A percentile compares a stretch with the other conserved stretches of the same genome.
phyloP scores from a whole-genome alignment of 176 grass and related monocot species.

The Miscanthus lutarioriparius region DNA sequence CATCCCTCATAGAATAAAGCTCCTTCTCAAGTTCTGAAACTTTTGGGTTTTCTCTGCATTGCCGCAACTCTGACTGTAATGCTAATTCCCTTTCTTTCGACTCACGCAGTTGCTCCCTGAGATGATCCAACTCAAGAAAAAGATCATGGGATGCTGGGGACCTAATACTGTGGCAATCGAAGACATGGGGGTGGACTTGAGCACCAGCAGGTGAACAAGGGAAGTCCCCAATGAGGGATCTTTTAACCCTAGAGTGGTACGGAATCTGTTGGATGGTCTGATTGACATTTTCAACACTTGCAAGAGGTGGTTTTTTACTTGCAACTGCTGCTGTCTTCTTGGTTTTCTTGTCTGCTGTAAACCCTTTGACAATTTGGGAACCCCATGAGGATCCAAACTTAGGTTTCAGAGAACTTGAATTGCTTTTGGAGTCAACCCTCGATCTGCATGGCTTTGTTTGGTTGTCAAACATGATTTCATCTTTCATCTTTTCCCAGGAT shows the following conservation, averaged over 20 bases:
- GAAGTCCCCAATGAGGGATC: conserved; percentile 91
- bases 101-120: conserved; percentile 79
- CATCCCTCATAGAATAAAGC: conserved; percentile 64
- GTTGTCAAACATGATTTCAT: conserved; percentile 94
- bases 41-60: conserved; percentile 75
- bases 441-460: conserved; percentile 87
- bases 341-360: conserved; percentile 87
- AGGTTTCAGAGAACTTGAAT: conserved; percentile 60
- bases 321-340: conserved; percentile 60
- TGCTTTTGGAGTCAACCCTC: conserved; percentile 55
- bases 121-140: conserved; percentile 89
- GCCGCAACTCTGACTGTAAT: conserved; percentile 65
- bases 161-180: conserved; percentile 67
- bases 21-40: conserved; percentile 84
- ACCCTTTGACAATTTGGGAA: conserved; percentile 94
- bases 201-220: conserved; percentile 74
- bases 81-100: conserved; percentile 86
- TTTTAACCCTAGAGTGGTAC: conserved; percentile 84
- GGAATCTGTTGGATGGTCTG: conserved; percentile 53
- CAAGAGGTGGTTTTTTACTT: conserved; percentile 76
- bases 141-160: conserved; percentile 91
- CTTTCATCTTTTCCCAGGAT: conserved; percentile 62
- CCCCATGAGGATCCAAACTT: conserved; percentile 96
- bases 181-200: conserved; percentile 88
- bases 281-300: conserved; percentile 47